Conservation (phyloP, 2,329 filamentous ascomycete genomes). For the Thelonectria discophora region DNA sequence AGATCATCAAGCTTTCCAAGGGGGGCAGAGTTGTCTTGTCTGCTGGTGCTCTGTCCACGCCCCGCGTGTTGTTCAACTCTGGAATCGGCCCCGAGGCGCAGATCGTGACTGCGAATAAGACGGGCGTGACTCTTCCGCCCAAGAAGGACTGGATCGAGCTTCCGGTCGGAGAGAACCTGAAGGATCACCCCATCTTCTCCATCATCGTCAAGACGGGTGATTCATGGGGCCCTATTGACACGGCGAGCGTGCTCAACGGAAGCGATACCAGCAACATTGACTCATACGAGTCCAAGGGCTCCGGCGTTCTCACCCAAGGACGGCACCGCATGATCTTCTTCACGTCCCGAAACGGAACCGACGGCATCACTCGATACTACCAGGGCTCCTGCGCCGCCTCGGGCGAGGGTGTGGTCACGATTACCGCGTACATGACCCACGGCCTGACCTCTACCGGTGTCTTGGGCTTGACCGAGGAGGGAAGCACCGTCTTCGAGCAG, state of each 20-base stretch:
- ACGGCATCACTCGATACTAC: constrained; percentile 69
- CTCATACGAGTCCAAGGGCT: constrained; percentile 64
- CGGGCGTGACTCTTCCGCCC: constrained; percentile 60
- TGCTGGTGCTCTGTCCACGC: constrained; percentile 72
- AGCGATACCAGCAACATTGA: constrained; percentile 66
- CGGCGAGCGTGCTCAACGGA: constrained; percentile 57
- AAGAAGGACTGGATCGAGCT: constrained; percentile 63
- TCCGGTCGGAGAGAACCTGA: constrained; percentile 65
- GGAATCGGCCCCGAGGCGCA: constrained; percentile 72
- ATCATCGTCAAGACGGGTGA: constrained; percentile 37
- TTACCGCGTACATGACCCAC: constrained; percentile 70
- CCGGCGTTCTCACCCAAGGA: constrained; percentile 70
- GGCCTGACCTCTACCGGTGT: constrained; percentile 68
- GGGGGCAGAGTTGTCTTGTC: constrained; percentile 72
- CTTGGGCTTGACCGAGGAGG: constrained; percentile 65
- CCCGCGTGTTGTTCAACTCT: constrained; percentile 68
- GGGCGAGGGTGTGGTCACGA: constrained; percentile 60
- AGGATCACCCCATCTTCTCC: constrained; percentile 59
- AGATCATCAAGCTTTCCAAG: constrained; percentile 67
- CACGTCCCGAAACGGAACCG: constrained; percentile 64
- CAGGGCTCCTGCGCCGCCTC: constrained; percentile 75
- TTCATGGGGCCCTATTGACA: constrained; percentile 42
- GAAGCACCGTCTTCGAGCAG: constrained; percentile 66
- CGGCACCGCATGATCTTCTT: constrained; percentile 66
- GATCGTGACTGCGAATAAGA: constrained; percentile 59